Conservation (phyloP, 1,139 yeast genomes). For the Geotrichum histeridarum region DNA sequence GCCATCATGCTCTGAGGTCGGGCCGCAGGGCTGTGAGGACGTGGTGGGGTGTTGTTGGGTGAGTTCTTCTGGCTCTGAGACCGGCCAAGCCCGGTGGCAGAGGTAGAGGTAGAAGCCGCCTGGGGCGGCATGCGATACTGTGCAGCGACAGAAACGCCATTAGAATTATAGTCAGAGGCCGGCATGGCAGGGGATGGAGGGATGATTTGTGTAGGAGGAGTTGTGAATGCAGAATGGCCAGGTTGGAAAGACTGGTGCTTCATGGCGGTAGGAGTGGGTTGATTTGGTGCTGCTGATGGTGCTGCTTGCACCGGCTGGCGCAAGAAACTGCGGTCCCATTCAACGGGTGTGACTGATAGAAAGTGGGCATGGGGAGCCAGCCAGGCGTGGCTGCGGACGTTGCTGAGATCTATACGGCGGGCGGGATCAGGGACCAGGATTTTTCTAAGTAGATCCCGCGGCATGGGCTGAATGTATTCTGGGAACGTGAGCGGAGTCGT, state of each 20-base stretch:
- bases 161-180: conserved; percentile 12
- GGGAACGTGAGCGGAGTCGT: conserved; percentile 91
- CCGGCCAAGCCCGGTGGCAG: not conserved
- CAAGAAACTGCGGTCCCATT: conserved; percentile 60
- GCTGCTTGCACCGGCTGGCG: conserved; percentile 8
- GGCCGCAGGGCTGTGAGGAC: not conserved
- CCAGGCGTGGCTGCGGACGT: conserved; percentile 83
- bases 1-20: conserved; percentile 3
- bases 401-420: conserved; percentile 61
- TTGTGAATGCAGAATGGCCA: conserved; percentile 12
- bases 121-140: conserved; percentile 5
- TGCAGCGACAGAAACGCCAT: not conserved
- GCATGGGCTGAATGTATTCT: conserved; percentile 84
- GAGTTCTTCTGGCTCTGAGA: not conserved
- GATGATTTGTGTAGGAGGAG: conserved; percentile 12
- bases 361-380: conserved; percentile 75
- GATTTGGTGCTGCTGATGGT: not conserved
- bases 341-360: conserved; percentile 75
- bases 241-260: conserved; percentile 12
- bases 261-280: conserved; percentile 21
- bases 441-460: conserved; percentile 82
- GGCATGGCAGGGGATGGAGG: conserved; percentile 10
- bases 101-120: not conserved
- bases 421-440: conserved; percentile 82
- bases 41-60: not conserved